Evolutionary conservation across 2,329 filamentous ascomycete species (phyloP), one percentile per base, ranked within the genome.

Genomic region (Ophiocordyceps sinensis): DNA sequence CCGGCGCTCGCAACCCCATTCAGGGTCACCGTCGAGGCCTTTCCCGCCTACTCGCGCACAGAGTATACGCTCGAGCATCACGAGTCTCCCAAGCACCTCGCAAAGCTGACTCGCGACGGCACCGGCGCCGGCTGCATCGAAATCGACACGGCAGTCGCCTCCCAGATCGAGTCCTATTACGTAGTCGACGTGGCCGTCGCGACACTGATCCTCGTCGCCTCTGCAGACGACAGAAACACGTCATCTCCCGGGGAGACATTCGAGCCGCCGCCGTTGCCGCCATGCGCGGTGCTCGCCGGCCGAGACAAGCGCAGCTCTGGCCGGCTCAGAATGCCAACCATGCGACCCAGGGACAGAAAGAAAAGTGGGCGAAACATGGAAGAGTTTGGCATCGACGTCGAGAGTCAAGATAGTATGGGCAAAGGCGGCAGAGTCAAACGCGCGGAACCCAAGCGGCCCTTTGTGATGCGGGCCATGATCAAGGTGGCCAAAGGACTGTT

Each of bases 21-120:
- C 53, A 70, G 73, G 54, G 64, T 80, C 30, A 69, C 71, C 1
- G 63, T 79, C 37, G 70, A 75, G 54, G 68, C 74, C 15, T 71
- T 66, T 21, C 68, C 73, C 1, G 69, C 73, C 1, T 79, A 72
- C 70, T 73, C 68, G 39, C 67, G 75, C 4, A 70, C 71, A 9
- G 75, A 79, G 57, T 81, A 81, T 54, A 73, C 71, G 13, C 71
- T 81, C 12, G 77, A 81, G 60, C 77, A 81, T 51, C 64, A 75
- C 46, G 75, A 80, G 57, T 69, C 70, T 41, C 74, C 76, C 5
- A 65, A 68, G 40, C 75, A 77, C 48, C 61, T 81, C 4, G 76
- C 73, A 23, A 70, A 73, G 42, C 63, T 81, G 28, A 76, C 73
- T 14, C 68, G 73, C 39, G 75, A 79, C 54, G 73, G 70, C 36